Conservation (phyloP, 2,329 filamentous ascomycete genomes). For the Colletotrichum orbiculare region DNA sequence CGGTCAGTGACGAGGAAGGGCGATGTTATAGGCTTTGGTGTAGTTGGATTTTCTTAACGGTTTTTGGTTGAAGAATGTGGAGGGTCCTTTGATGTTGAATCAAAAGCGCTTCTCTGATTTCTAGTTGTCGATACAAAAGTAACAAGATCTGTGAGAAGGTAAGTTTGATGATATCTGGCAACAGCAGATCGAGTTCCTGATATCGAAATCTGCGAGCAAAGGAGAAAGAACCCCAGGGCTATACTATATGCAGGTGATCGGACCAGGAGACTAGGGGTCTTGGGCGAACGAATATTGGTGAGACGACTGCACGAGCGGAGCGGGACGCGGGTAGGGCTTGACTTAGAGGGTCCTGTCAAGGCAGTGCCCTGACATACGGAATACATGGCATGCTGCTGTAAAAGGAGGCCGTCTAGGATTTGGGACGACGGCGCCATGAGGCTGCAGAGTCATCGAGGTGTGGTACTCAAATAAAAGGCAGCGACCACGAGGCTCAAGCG, state of each 20-base stretch:
- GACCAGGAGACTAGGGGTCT: conserved; percentile 36
- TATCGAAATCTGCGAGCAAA: conserved; percentile 25
- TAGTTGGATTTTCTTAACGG: not conserved
- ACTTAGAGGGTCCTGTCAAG: conserved; percentile 17
- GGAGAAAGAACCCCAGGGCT: conserved; percentile 18
- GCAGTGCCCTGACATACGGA: conserved; percentile 24
- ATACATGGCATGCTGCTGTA: not conserved
- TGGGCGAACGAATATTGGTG: conserved; percentile 23
- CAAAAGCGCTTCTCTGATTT: not conserved
- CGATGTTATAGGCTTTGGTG: not conserved
- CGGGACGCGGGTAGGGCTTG: conserved; percentile 36
- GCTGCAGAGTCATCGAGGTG: conserved; percentile 27
- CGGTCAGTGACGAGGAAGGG: conserved; percentile 21
- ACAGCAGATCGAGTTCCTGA: conserved; percentile 23
- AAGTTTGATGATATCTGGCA: not conserved
- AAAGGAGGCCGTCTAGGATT: conserved; percentile 9
- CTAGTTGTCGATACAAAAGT: not conserved
- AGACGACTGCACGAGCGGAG: conserved; percentile 25
- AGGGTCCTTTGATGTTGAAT: not conserved
- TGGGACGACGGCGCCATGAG: not conserved
- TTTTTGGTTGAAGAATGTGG: not conserved
- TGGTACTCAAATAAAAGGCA: conserved; percentile 22
- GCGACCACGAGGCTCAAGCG: conserved; percentile 34
- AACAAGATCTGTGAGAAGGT: not conserved
- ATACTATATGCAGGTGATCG: conserved; percentile 37